Base-by-base conservation (phyloP, 2,329 filamentous ascomycete genomes). In the Fusarium mangiferae region DNA sequence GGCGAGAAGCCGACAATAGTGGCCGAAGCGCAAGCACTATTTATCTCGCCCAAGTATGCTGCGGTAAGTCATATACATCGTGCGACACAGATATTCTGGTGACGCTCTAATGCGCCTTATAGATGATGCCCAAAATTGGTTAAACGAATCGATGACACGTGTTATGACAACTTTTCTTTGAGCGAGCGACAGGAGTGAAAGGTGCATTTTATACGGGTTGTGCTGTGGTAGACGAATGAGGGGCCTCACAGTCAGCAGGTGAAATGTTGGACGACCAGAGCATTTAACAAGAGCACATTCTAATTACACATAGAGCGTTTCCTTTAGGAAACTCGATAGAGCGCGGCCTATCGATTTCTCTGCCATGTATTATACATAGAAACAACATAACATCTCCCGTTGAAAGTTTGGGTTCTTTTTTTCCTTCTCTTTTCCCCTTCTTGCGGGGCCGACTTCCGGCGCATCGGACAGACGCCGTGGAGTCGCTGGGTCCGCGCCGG, bases 1-100 rank as follows among this genome's bases (percentile, higher is more conserved):
- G 90, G 90, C 14, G 88, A 91, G 82, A 85, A 87, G 76, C 91
- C 91, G 2, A 83, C 87, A 22, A 87, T 95, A 54, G 82, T 98
- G 67, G 94, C 93, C 13, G 94, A 97, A 83, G 96, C 94, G 1
- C 92, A 93, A 80, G 95, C 92, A 6, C 83, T 99, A 75, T 98
- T 97, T 81, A 89, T 98, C 78, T 94, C 96, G 83, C 95, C 96
- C 36, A 95, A 91, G 83, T 90, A 94, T 80, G 95, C 95, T 68
- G 89, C 90, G 81, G 92, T 94, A 85, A 82, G 90, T 88, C 51
- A 54, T 45, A 24, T 9, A 38, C 35, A 26, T 46, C 54, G 45
- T 41, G 41, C 56, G 46, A 48, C 35, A 20, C 26, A 36, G 26
- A 56, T 41, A 24, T 48, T 42, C 42, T 36, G 44, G 28, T 62